Base-by-base conservation (phyloP, 1,284 basidiomycete species). In the Cyathus olla region DNA sequence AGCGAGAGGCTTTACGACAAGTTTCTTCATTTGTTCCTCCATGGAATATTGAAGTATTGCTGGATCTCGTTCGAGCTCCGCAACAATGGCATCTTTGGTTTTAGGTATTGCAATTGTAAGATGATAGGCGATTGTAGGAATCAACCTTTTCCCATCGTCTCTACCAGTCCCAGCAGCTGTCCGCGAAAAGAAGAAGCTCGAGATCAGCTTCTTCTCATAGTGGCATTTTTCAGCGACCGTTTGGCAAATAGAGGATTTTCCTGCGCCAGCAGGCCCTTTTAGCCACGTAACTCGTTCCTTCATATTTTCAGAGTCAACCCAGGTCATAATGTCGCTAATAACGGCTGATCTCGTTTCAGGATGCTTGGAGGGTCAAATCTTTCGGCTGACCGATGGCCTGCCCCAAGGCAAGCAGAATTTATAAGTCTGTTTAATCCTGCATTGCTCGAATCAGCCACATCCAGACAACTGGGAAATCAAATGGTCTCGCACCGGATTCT, bases 61-160 rank as follows among this genome's bases (percentile, higher is more conserved):
- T 3, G 47, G 48, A 37, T 67, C 56, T 5, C 15, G 27, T 10
- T 60, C 48, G 4, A 67, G 22, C 5, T 54, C 53, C 2, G 8
- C 46, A 2, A 37, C 47, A 10, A 67, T 57, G 5, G 26, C 27
- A 4, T 47, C 17, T 15, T 39, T 31, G 4, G 60, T 29, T 10
- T 29, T 27, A 6, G 66, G 68, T 15, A 67, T 58, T 1, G 37
- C n/a, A 4, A 48, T 39, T 1, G 51, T 40, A 24, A 67, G 54
- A 31, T 65, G 64, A 40, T 62, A 65, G 1, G 60, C 63, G 9
- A 68, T 42, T 2, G 68, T 70, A 2, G 59, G 26, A 4, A 65
- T 35, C 28, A 70, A 54, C 19, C 27, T 27, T 0, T 27, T 58
- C 39, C 49, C 55, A 9, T 55, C 55, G 27, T 62, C 57, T 15